Evolutionary conservation across 106 monocot species (phyloP).

Genomic region (Platanthera guangdongensis): DNA sequence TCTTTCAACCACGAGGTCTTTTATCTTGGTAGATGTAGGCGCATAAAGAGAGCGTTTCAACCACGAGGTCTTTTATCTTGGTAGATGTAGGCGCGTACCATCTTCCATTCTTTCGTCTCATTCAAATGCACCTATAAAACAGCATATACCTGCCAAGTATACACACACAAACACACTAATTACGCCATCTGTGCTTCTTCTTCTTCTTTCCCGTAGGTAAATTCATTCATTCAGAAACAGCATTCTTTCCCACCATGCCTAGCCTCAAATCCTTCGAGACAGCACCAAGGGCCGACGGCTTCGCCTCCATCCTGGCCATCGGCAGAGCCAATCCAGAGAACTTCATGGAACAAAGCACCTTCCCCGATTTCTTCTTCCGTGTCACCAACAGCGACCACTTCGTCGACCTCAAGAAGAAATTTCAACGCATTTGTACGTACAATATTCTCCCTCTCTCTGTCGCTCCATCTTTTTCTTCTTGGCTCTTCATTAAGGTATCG

Average conservation of each 20-base stretch:
- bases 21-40: background rate
- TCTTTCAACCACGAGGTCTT: too few relatives aligned
- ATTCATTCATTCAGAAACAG: background rate
- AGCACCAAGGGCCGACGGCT: constrained; percentile 17
- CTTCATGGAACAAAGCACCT: constrained; percentile 3
- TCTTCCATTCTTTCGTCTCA: background rate
- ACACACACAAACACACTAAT: background rate
- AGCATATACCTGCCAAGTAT: background rate
- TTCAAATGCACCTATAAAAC: background rate
- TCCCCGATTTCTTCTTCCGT: constrained; percentile 4
- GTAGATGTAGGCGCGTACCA: background rate
- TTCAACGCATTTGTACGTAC: constrained; percentile 3
- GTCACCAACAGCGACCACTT: constrained; percentile 13
- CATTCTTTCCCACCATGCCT: background rate
- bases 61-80: background rate
- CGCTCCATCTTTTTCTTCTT: background rate
- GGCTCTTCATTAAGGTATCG: background rate
- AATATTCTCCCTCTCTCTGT: background rate
- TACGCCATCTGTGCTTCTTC: background rate
- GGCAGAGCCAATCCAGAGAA: constrained; percentile 3
- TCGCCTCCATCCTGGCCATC: constrained; percentile 11
- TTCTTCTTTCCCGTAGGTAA: background rate
- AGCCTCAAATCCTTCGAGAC: constrained; percentile 6
- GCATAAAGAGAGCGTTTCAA: background rate
- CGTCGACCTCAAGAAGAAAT: constrained; percentile 9